Evolutionary conservation across 768 basidiomycete genomes (phyloP), one percentile per base, ranked within the genome.

Genomic region (Tulasnella sp.): DNA sequence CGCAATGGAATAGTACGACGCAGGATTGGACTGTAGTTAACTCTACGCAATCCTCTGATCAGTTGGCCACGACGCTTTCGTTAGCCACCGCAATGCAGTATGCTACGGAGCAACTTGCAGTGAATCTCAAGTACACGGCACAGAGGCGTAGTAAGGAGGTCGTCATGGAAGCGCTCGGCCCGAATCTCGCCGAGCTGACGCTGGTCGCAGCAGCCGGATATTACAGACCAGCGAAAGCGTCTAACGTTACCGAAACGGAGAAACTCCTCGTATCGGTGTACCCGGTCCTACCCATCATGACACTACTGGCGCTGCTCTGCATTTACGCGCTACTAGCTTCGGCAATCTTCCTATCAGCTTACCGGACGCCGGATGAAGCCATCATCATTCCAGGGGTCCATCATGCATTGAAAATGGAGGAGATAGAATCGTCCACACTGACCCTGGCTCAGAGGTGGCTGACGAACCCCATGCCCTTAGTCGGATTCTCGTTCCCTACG

Each of bases 401-500:
- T 24, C 8, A 64, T 64, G 60, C 14, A n/a, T 64, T 34, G 24
- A 4, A 34, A n/a, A 14, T 7, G 18, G 60, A 64, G 60, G n/a
- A 64, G n/a, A 64, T 64, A 24, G 31, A 64, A 64, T 28, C 60
- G 18, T 28, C 60, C n/a, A 64, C 60, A 14, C 60, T 64, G 60
- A 64, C 60, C 60, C 60, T 64, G n/a, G 31, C 60, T 7, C 60
- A 64, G 60, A 64, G 60, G 60, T 64, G 31, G n/a, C 60, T 64
- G 5, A 64, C 60, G 48, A 14, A 50, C 48, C 48, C 48, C 48
- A 14, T 50, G 16, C 48, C 48, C 12, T 50, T 50, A 18, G 48
- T 50, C 48, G 48, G 48, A 5, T 3, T 16, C 16, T 50, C 48
- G 20, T 50, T 50, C 48, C 20, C 48, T 50, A 50, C 7, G 8